These are phyloP conservation scores for Chalciporus sp. DNA, from an alignment of 1,284 basidiomycete genomes.

Conservation along the genomic window DNA sequence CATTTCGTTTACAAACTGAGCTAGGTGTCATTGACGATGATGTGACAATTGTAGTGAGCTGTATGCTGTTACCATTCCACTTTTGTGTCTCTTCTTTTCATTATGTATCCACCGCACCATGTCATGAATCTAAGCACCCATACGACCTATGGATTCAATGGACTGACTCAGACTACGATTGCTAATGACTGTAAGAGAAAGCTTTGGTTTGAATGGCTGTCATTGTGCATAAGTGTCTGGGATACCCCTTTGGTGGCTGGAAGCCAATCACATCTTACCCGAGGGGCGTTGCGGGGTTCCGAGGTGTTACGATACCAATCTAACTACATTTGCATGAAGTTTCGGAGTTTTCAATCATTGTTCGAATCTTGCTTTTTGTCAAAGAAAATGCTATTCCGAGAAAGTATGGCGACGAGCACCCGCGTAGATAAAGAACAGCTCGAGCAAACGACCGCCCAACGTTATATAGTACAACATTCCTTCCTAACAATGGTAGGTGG, in stretches of 20 bases:
- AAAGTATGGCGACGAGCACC: not conserved
- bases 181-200: no score
- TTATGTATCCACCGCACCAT: constrained; percentile 31
- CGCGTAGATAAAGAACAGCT: constrained; percentile 5
- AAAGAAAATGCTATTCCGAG: not conserved
- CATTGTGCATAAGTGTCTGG: no score
- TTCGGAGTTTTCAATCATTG: not conserved
- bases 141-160: not conserved
- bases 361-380: not conserved
- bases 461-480: constrained; percentile 24
- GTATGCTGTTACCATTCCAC: constrained; percentile 12
- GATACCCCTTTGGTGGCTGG: no score
- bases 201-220: not conserved
- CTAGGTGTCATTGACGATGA: constrained; percentile 10
- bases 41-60: constrained; percentile 22
- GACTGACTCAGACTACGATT: no score
- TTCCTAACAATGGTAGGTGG: constrained; percentile 10
- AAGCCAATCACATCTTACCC: no score
- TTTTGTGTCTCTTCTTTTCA: constrained; percentile 18
- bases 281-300: no score
- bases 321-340: not conserved
- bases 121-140: constrained; percentile 24
- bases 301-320: not conserved
- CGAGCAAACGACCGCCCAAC: not conserved
- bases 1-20: not conserved